phyloP scores from a whole-genome alignment of 2,329 filamentous ascomycete genomes.

The Monilinia vaccinii-corymbosi region DNA sequence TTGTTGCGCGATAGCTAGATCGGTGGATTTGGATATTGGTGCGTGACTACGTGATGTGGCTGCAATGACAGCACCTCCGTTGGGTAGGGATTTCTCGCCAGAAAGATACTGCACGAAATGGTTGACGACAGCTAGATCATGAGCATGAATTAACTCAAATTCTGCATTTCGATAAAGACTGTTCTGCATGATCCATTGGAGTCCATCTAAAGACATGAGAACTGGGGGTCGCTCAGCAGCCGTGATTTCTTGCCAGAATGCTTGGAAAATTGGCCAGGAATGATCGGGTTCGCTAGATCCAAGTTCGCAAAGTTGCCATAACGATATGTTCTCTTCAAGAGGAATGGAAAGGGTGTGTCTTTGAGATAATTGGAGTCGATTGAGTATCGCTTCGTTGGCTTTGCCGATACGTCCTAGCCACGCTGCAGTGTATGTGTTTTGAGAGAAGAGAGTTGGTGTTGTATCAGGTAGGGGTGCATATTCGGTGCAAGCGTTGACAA shows the following conservation, averaged over 20 bases:
- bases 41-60: conserved; percentile 66
- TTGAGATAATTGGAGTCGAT: conserved; percentile 38
- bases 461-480: conserved; percentile 62
- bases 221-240: conserved; percentile 43
- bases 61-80: conserved; percentile 72
- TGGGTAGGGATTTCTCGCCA: conserved; percentile 47
- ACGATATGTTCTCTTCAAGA: conserved; percentile 47
- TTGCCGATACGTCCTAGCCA: conserved; percentile 64
- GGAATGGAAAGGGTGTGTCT: conserved; percentile 50
- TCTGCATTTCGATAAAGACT: conserved; percentile 67
- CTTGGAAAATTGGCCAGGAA: conserved; percentile 72
- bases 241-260: conserved; percentile 72
- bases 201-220: conserved; percentile 68
- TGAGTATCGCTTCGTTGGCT: conserved; percentile 61
- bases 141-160: conserved; percentile 70
- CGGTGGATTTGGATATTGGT: conserved; percentile 54
- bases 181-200: conserved; percentile 71
- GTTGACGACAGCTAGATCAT: conserved; percentile 69
- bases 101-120: conserved; percentile 67
- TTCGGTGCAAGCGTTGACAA: conserved; percentile 70
- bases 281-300: conserved; percentile 66
- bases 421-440: conserved; percentile 67
- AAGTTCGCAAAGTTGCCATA: conserved; percentile 58
- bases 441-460: conserved; percentile 56
- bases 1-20: conserved; percentile 55